Percentiles rank a stretch among this genome's conserved stretches.
phyloP scores from a whole-genome alignment of 1,139 yeast genomes.

The Kodamaea anthophila region DNA sequence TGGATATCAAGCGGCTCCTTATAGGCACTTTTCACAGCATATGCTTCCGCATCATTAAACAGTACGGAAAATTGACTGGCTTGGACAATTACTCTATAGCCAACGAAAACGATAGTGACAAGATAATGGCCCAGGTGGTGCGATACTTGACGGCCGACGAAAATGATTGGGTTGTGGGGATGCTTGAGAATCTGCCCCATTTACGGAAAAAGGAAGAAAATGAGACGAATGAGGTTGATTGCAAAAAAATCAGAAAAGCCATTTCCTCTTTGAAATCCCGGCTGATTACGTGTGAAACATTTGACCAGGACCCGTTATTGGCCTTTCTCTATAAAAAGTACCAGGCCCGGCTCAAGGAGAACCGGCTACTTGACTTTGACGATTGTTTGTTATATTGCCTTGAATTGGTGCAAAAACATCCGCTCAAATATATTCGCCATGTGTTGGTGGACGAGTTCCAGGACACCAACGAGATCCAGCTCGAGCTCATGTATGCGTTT shows the following conservation, averaged over 20 bases:
- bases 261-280: constrained; percentile 51
- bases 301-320: constrained; percentile 11
- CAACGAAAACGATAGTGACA: constrained; percentile 57
- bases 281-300: constrained; percentile 31
- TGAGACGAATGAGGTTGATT: constrained; percentile 26
- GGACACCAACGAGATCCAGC: constrained; percentile 78
- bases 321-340: constrained; percentile 42
- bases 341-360: constrained; percentile 39
- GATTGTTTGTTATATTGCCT: constrained; percentile 63
- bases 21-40: constrained; percentile 88
- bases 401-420: constrained; percentile 37
- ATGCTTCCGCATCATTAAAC: constrained; percentile 54
- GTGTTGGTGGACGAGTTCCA: constrained; percentile 92
- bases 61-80: constrained; percentile 50
- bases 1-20: constrained; percentile 40
- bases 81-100: constrained; percentile 51
- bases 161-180: constrained; percentile 3
- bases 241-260: constrained; percentile 32
- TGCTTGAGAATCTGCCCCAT: neutral
- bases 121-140: constrained; percentile 41
- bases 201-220: neutral
- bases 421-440: constrained; percentile 50
- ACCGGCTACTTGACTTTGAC: constrained; percentile 67
- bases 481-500: constrained; percentile 58
- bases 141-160: constrained; percentile 18